Conservation (phyloP, 768 basidiomycete species). For the Hydnomerulius pinastri region DNA sequence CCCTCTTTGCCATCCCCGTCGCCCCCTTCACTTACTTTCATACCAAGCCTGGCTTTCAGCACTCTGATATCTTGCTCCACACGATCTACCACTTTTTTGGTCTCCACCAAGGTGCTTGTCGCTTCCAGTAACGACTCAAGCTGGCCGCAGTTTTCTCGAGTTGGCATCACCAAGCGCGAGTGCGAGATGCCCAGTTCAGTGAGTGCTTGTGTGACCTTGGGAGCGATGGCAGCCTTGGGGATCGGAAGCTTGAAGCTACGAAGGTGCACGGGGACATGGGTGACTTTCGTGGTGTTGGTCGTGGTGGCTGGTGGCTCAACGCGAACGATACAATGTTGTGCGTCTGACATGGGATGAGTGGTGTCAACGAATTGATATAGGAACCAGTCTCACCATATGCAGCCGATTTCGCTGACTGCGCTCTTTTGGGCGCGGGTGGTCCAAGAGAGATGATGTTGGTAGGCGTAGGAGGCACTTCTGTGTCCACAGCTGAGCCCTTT, state of each 20-base stretch:
- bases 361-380: not conserved
- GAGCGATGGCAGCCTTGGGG: constrained; percentile 72
- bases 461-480: constrained; percentile 36
- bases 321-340: constrained; percentile 71
- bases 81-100: constrained; percentile 84
- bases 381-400: constrained; percentile 52
- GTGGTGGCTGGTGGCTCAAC: constrained; percentile 53
- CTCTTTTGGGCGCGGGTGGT: constrained; percentile 37
- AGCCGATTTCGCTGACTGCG: constrained; percentile 54
- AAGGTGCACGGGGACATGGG: constrained; percentile 77
- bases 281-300: constrained; percentile 57
- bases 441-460: constrained; percentile 39
- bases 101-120: constrained; percentile 76
- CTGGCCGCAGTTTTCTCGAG: constrained; percentile 72
- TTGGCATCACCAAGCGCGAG: constrained; percentile 91
- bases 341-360: constrained; percentile 47
- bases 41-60: constrained; percentile 59
- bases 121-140: constrained; percentile 76
- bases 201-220: constrained; percentile 77
- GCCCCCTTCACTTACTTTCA: constrained; percentile 47
- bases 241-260: constrained; percentile 85
- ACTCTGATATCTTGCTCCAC: constrained; percentile 84
- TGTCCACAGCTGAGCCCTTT: constrained; percentile 28
- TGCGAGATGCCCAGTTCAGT: constrained; percentile 74
- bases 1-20: constrained; percentile 40